Evolutionary conservation across 2,329 filamentous ascomycete species (phyloP), one percentile per base, ranked within the genome.

Genomic region (Ascochyta lentis): DNA sequence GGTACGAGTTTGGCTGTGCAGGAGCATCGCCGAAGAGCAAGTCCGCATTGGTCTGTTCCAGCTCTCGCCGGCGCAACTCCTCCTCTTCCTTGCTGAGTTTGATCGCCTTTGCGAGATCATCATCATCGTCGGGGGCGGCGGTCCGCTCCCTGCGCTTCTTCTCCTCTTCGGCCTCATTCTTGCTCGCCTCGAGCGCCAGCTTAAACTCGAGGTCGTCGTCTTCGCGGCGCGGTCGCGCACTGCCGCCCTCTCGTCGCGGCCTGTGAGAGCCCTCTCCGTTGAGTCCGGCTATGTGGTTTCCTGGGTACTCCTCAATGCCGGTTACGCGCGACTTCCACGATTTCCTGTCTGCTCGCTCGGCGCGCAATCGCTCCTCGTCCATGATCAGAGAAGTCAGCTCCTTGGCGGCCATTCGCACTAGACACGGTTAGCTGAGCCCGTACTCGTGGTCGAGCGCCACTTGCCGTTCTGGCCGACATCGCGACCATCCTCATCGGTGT

Each of bases 401-500:
- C 78, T 97, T 99, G 35, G 95, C 95, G 33, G 95, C 94, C 61
- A 96, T 89, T 59, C 95, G 92, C 54, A 99, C 95, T 99, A 67
- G 29, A 37, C 8, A 40, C 12, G 22, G 44, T 72, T 59, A 72
- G 70, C 46, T 12, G 40, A 10, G 39, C 16, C 16, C 15, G n/a
- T 26, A 9, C 2, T 26, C 19, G 16, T 34, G 15, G 5, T 13
- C n/a, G n/a, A 38, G 26, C 15, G 38, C 45, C 15, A 55, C 87
- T 66, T 81, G 97, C 95, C 94, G 79, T 97, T 98, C 72, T 96
- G 92, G 51, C 95, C 95, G 45, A 99, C 95, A 74, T 99, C 95
- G 62, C 90, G 86, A 43, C 93, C 92, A 61, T 99, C 95, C 71
- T 99, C 95, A 65, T 99, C 95, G 48, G 96, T 86, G 75, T 98